phyloP scores from a whole-genome alignment of 208 protist species.

The Trypanosoma mega region DNA sequence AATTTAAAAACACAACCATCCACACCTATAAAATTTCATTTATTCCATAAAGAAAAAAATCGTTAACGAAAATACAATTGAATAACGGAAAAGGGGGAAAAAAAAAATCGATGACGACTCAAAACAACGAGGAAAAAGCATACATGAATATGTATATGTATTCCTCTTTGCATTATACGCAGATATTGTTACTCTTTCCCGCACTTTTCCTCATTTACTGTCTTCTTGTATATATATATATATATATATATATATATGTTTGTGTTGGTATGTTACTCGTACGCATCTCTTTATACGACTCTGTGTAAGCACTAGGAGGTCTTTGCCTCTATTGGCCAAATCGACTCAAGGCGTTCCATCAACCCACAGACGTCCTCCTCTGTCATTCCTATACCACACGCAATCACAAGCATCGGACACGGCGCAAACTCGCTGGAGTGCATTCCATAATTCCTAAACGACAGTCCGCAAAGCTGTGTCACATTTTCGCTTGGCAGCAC shows the following conservation, averaged over 20 bases:
- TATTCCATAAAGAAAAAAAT: too few relatives aligned
- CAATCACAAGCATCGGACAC: slow-evolving; percentile 62
- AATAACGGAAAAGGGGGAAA: too few relatives aligned
- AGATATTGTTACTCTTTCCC: neutral
- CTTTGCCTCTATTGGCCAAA: slow-evolving; percentile 34
- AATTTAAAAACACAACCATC: too few relatives aligned
- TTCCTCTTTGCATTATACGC: too few relatives aligned
- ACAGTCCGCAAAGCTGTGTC: slow-evolving; percentile 37
- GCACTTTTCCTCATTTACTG: neutral
- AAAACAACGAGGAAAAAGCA: too few relatives aligned
- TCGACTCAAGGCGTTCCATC: slow-evolving; percentile 35
- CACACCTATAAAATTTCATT: too few relatives aligned
- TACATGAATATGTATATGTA: too few relatives aligned
- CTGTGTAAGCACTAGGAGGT: neutral
- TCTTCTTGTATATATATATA: neutral
- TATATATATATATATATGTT: slow-evolving; percentile 9
- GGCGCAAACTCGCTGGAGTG: slow-evolving; percentile 34
- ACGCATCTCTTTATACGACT: too few relatives aligned
- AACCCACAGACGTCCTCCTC: slow-evolving; percentile 35
- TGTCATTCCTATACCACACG: slow-evolving; percentile 70
- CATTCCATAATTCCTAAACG: slow-evolving; percentile 64
- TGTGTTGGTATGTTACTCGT: too few relatives aligned
- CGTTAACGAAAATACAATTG: too few relatives aligned
- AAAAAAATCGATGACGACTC: too few relatives aligned
- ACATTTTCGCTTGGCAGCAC: slow-evolving; percentile 37